Base-by-base conservation (phyloP, 768 basidiomycete genomes). In the Trametes gibbosa region DNA sequence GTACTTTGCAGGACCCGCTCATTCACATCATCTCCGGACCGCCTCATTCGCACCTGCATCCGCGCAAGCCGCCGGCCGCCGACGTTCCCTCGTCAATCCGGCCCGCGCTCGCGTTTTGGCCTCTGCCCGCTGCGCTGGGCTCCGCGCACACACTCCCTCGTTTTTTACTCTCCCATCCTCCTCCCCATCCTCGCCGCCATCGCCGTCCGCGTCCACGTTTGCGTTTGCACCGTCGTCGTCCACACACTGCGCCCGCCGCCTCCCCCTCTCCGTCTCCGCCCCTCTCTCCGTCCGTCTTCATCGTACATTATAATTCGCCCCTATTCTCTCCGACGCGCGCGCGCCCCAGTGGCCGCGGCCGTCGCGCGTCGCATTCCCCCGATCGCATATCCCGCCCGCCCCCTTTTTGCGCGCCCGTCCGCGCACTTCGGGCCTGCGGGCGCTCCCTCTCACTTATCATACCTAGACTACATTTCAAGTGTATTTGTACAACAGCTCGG, bases 241-340 rank as follows among this genome's bases (percentile, higher is more conserved):
- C 29, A 32, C 29, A n/a, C 29, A 32, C 29, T 10, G 29, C 29
- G 29, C 29, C 29, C 29, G 29, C 29, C 71, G 62, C 58, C 68
- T 65, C 73, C 67, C 74, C 65, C 56, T 62, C 59, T 66, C 64
- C 61, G 63, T 66, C 60, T 58, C 62, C 66, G 63, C 19, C n/a
- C 17, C 17, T n/a, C 41, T 42, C 16, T 42, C n/a, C 70, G 52
- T 63, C 66, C 56, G 41, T 66, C 63, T 37, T 42, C 62, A 53
- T 35, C 45, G 61, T 65, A 66, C 51, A 56, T 56, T 66, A 62
- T 58, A 61, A 55, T 58, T 62, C 52, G 50, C 50, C 50, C 37
- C 49, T 64, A 61, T 62, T 63, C 29, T 32, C 40, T 17, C 21
- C 56, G 46, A 34, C 43, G n/a, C 34, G 50, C 55, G 55, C 37